Percentiles rank a stretch among this genome's conserved stretches.
phyloP scores from a whole-genome alignment of 2,329 filamentous ascomycete species.

The Neonectria magnoliae region DNA sequence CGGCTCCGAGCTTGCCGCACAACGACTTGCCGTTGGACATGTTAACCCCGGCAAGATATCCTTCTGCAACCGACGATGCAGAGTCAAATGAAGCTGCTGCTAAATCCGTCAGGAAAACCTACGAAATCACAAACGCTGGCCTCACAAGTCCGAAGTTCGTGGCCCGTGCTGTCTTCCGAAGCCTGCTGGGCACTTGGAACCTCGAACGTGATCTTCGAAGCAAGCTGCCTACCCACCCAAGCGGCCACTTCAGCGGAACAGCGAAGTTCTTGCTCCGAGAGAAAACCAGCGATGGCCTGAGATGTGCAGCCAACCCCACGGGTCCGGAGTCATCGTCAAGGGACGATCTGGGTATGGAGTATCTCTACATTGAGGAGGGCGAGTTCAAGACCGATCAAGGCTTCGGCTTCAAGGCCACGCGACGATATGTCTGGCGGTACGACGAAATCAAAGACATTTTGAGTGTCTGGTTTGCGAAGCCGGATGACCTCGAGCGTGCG shows the following conservation, averaged over 20 bases:
- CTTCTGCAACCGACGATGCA: conserved; percentile 50
- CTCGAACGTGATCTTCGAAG: conserved; percentile 67
- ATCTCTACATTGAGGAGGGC: conserved; percentile 75
- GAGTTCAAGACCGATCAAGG: conserved; percentile 68
- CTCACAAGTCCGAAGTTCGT: conserved; percentile 63
- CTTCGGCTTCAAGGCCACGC: conserved; percentile 66
- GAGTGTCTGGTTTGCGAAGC: conserved; percentile 78
- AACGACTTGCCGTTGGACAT: conserved; percentile 60
- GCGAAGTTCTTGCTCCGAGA: conserved; percentile 71
- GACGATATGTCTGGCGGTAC: conserved; percentile 80
- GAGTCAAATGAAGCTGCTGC: conserved; percentile 52
- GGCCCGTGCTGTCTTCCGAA: conserved; percentile 74
- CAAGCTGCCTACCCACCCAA: conserved; percentile 66
- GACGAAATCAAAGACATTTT: conserved; percentile 67
- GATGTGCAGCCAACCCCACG: conserved; percentile 41
- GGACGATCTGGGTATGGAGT: conserved; percentile 62
- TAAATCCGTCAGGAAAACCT: conserved; percentile 58
- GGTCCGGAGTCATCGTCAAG: conserved; percentile 23
- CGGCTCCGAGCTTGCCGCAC: conserved; percentile 49
- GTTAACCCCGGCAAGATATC: conserved; percentile 66
- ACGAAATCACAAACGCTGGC: conserved; percentile 52
- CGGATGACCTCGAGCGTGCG: conserved; percentile 67
- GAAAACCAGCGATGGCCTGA: conserved; percentile 64
- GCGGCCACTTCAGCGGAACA: conserved; percentile 71
- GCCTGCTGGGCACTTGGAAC: conserved; percentile 75